Conservation (phyloP, 345 rosid genomes). For the Kandelia obovata region DNA sequence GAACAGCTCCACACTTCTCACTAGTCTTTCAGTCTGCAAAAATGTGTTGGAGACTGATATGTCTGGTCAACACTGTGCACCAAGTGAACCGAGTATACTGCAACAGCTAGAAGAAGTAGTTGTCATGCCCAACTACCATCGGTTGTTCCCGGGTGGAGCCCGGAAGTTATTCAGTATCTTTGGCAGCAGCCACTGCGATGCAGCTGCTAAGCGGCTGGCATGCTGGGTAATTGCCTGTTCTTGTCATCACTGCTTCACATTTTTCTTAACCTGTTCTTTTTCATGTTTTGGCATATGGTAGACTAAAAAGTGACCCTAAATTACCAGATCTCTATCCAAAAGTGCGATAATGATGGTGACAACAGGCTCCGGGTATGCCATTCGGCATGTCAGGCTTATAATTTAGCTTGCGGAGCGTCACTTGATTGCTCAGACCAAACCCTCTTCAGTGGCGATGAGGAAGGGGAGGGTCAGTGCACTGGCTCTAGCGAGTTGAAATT, state of each 20-base stretch:
- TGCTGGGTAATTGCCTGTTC: conserved; percentile 66
- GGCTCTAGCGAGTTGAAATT: conserved; percentile 59
- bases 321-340: conserved; percentile 90
- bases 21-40: conserved; percentile 80
- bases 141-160: conserved; percentile 82
- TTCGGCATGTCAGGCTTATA: conserved; percentile 92
- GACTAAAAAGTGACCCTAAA: not conserved
- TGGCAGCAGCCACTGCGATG: conserved; percentile 75
- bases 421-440: conserved; percentile 96
- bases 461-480: conserved; percentile 77
- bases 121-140: conserved; percentile 91
- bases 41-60: conserved; percentile 74
- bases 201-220: conserved; percentile 86
- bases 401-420: conserved; percentile 92
- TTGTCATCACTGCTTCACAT: not conserved
- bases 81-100: conserved; percentile 81
- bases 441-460: conserved; percentile 79
- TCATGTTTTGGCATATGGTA: not conserved
- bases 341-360: conserved; percentile 88
- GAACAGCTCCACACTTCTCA: conserved; percentile 76
- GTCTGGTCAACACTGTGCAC: conserved; percentile 87
- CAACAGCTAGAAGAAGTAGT: conserved; percentile 98
- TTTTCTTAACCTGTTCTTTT: not conserved
- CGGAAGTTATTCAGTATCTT: conserved; percentile 73
- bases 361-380: conserved; percentile 93